A percentile compares a stretch with the other conserved stretches of the same genome.
Conservation (phyloP, 2,329 filamentous ascomycete genomes). For the Paracoccidioides brasiliensis region DNA sequence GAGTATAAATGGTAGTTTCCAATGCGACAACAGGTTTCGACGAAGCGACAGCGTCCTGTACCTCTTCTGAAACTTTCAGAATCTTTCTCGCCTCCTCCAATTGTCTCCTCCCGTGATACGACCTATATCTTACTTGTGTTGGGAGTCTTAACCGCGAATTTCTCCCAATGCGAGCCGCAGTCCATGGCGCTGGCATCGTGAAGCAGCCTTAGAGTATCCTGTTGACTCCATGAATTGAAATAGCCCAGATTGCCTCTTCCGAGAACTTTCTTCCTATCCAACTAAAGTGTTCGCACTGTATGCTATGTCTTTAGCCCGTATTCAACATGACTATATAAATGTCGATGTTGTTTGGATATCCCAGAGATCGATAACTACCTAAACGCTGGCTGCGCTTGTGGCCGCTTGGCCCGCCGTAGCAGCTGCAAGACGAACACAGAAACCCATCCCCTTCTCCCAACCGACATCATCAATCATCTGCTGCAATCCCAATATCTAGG, state of each 20-base stretch:
- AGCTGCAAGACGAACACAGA: slow-evolving; percentile 22
- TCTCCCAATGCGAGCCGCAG: neutral
- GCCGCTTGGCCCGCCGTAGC: neutral
- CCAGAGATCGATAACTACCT: too few species aligned
- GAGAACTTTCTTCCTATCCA: neutral
- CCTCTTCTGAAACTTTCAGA: slow-evolving; percentile 67
- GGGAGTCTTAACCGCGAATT: neutral
- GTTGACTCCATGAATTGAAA: neutral
- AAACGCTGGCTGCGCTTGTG: neutral
- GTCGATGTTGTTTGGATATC: neutral
- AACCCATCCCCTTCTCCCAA: too few species aligned
- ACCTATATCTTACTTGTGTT: neutral
- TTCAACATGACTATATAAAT: too few species aligned
- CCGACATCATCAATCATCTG: slow-evolving; percentile 9
- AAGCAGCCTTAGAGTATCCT: neutral
- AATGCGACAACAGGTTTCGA: slow-evolving; percentile 79
- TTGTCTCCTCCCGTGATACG: neutral
- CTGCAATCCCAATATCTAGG: neutral
- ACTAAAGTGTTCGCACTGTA: neutral
- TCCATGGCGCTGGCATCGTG: neutral
- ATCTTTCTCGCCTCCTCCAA: slow-evolving; percentile 31
- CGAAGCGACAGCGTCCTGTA: slow-evolving; percentile 59
- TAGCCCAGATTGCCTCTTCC: neutral
- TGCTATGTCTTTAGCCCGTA: neutral
- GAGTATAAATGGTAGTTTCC: slow-evolving; percentile 94